Evolutionary conservation across 768 basidiomycete species (phyloP).

Genomic region (Galerina sulciceps): DNA sequence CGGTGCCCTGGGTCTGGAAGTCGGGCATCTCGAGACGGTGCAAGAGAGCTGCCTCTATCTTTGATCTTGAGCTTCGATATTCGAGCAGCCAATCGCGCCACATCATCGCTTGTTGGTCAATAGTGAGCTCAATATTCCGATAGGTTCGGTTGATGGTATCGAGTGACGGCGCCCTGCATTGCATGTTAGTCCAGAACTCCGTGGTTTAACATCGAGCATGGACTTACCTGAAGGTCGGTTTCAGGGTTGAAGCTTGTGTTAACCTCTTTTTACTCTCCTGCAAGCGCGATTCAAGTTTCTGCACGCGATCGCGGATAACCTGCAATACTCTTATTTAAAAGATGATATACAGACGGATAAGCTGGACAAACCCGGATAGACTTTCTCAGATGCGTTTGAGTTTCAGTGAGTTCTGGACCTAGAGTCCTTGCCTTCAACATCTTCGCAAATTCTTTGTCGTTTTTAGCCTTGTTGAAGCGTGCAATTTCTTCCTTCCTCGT

Average conservation of each 20-base stretch:
- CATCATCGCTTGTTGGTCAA: constrained; percentile 63
- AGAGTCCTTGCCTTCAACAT: constrained; percentile 75
- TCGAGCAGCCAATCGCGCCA: constrained; percentile 55
- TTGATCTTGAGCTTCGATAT: constrained; percentile 53
- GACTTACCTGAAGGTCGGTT: constrained; percentile 63
- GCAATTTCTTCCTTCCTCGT: constrained; percentile 84
- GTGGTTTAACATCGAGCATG: background rate
- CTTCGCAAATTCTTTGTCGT: constrained; percentile 79
- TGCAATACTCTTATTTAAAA: constrained; percentile 29
- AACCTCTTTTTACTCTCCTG: constrained; percentile 72
- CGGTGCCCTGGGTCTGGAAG: constrained; percentile 41
- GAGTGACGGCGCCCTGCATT: constrained; percentile 74
- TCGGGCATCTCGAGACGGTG: constrained; percentile 38
- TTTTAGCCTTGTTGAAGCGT: constrained; percentile 77
- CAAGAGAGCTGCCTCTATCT: constrained; percentile 4
- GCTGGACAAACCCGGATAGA: constrained; percentile 62
- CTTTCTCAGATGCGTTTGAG: constrained; percentile 75
- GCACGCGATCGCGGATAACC: constrained; percentile 73
- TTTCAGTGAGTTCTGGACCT: constrained; percentile 89
- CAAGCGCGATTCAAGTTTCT: constrained; percentile 80
- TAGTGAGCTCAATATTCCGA: constrained; percentile 79
- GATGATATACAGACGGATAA: background rate
- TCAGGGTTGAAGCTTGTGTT: constrained; percentile 61
- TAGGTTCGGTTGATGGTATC: constrained; percentile 86
- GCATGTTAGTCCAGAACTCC: background rate